Evolutionary conservation across 2,329 filamentous ascomycete species (phyloP).

Genomic region (Fonsecaea monophora): DNA sequence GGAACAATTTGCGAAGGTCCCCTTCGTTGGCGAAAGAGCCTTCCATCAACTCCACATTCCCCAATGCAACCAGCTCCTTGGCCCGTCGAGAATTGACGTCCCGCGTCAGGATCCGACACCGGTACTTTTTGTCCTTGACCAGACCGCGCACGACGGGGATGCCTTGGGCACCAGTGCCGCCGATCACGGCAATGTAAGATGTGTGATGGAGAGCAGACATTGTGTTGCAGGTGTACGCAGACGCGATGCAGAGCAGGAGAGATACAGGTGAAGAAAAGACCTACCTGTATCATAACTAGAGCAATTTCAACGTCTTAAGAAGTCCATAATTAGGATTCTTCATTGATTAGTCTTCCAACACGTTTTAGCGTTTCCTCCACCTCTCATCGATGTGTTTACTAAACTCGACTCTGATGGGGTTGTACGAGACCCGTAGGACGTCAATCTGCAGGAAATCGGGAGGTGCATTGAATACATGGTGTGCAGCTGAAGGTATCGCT

Average conservation of each 20-base stretch:
- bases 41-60: constrained; percentile 56
- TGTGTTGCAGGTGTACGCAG: not conserved
- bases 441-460: not conserved
- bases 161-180: constrained; percentile 61
- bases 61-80: constrained; percentile 51
- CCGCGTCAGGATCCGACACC: constrained; percentile 57
- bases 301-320: not conserved
- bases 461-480: not conserved
- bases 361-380: not conserved
- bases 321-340: not conserved
- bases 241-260: not conserved
- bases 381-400: not conserved
- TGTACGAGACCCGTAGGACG: not conserved
- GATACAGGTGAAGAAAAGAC: not conserved
- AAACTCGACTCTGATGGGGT: not conserved
- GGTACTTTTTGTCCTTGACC: constrained; percentile 49
- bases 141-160: constrained; percentile 55
- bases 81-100: constrained; percentile 53
- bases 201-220: constrained; percentile 33
- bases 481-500: not conserved
- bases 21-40: constrained; percentile 58
- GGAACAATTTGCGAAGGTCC: constrained; percentile 54
- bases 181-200: constrained; percentile 49
- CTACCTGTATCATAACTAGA: not conserved
- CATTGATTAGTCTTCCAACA: constrained; percentile 19